These are phyloP conservation scores for Aspergillus neotritici DNA, from an alignment of 2,329 filamentous ascomycete genomes.

Conservation along the genomic window DNA sequence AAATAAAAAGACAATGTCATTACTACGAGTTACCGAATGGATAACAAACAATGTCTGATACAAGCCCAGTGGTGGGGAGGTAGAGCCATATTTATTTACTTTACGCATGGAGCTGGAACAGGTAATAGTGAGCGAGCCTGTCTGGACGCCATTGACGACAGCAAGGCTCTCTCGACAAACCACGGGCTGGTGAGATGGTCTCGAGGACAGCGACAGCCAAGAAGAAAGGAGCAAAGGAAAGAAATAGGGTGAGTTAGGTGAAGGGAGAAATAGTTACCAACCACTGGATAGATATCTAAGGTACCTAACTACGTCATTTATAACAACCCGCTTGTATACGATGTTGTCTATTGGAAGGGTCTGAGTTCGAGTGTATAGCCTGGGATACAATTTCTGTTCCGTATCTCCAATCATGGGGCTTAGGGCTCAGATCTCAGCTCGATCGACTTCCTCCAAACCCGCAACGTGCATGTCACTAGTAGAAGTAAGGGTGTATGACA, in stretches of 20 bases:
- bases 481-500: not conserved
- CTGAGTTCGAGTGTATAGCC: not conserved
- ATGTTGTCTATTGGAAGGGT: not conserved
- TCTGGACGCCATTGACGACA: not conserved
- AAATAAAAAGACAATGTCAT: too few relatives aligned
- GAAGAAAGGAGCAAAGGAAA: too few relatives aligned
- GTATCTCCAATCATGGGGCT: constrained; percentile 11
- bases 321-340: too few relatives aligned
- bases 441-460: constrained; percentile 4
- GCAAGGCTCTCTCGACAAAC: too few relatives aligned
- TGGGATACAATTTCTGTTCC: not conserved
- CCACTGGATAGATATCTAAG: too few relatives aligned
- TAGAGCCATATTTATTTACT: constrained; percentile 7
- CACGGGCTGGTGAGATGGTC: too few relatives aligned
- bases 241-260: too few relatives aligned
- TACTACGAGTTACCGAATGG: too few relatives aligned
- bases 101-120: constrained; percentile 19
- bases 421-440: constrained; percentile 10
- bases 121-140: constrained; percentile 14
- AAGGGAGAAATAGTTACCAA: too few relatives aligned
- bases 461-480: constrained; percentile 10
- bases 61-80: not conserved
- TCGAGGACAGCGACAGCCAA: too few relatives aligned
- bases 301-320: too few relatives aligned
- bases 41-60: too few relatives aligned